Conservation (phyloP, 164 flowering plant species). For the Chloranthus sessilifolius region DNA sequence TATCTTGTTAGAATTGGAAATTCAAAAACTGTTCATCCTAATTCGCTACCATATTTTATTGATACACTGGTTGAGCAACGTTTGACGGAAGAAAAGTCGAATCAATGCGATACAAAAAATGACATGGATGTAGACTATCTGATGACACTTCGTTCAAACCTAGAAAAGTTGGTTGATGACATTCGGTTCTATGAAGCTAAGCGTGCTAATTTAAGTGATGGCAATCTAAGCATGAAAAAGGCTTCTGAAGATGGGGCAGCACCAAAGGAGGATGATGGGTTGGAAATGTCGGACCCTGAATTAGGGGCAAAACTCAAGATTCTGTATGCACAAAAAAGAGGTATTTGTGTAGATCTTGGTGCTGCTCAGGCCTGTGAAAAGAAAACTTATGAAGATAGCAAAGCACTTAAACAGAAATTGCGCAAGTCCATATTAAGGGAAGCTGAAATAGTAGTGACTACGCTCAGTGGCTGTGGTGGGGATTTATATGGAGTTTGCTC, state of each 20-base stretch:
- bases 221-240: constrained; percentile 22
- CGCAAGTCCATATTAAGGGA: constrained; percentile 72
- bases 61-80: constrained; percentile 91
- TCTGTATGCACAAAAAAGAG: constrained; percentile 68
- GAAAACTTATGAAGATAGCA: constrained; percentile 62
- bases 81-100: constrained; percentile 55
- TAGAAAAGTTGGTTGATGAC: constrained; percentile 68
- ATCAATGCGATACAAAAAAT: constrained; percentile 23
- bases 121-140: constrained; percentile 36
- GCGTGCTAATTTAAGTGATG: constrained; percentile 66
- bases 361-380: constrained; percentile 69
- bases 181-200: constrained; percentile 69
- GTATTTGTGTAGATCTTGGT: constrained; percentile 56
- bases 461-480: constrained; percentile 97
- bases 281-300: constrained; percentile 57
- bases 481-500: constrained; percentile 83
- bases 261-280: constrained; percentile 26
- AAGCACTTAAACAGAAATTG: constrained; percentile 51
- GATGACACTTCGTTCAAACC: constrained; percentile 47
- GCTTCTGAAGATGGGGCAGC: constrained; percentile 25
- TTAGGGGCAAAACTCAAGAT: constrained; percentile 45
- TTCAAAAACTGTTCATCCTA: constrained; percentile 79
- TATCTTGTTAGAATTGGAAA: constrained; percentile 95
- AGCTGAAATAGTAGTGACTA: constrained; percentile 87
- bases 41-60: constrained; percentile 80